A percentile compares a stretch with the other conserved stretches of the same genome.
phyloP scores from a whole-genome alignment of 2,329 filamentous ascomycete species.

The Fonsecaea pugnacius region DNA sequence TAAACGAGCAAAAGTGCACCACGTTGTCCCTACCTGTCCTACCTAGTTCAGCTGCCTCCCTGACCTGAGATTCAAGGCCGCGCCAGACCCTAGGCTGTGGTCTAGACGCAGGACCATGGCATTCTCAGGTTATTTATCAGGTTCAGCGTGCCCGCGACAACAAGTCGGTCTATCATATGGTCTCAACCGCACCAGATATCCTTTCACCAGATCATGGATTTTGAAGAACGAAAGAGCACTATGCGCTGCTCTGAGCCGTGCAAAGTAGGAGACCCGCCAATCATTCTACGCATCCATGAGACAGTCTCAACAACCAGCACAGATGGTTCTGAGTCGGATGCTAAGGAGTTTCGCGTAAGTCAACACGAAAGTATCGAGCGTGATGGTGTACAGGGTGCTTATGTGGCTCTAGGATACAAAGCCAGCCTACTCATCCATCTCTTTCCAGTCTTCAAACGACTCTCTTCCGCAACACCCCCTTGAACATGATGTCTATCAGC shows the following conservation, averaged over 20 bases:
- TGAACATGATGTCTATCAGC: conserved; percentile 3
- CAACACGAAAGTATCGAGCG: neutral
- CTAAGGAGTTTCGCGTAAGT: neutral
- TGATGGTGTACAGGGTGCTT: neutral
- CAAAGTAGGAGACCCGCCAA: neutral
- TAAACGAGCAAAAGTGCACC: neutral
- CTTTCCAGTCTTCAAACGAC: neutral
- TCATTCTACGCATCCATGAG: neutral
- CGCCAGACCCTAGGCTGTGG: neutral
- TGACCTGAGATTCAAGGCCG: neutral
- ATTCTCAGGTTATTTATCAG: neutral
- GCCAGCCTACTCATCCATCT: neutral
- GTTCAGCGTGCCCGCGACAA: neutral
- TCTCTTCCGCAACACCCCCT: neutral
- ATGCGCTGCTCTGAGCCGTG: neutral
- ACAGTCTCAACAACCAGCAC: conserved; percentile 1
- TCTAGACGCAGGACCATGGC: neutral
- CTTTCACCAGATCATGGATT: neutral
- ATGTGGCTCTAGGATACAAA: neutral
- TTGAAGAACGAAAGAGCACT: neutral
- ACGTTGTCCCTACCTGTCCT: neutral
- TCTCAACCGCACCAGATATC: neutral
- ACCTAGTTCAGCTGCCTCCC: neutral
- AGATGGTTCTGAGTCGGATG: neutral
- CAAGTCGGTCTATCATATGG: neutral